Conservation (phyloP, 2,329 filamentous ascomycete genomes). For the Akanthomyces dipterigenus region DNA sequence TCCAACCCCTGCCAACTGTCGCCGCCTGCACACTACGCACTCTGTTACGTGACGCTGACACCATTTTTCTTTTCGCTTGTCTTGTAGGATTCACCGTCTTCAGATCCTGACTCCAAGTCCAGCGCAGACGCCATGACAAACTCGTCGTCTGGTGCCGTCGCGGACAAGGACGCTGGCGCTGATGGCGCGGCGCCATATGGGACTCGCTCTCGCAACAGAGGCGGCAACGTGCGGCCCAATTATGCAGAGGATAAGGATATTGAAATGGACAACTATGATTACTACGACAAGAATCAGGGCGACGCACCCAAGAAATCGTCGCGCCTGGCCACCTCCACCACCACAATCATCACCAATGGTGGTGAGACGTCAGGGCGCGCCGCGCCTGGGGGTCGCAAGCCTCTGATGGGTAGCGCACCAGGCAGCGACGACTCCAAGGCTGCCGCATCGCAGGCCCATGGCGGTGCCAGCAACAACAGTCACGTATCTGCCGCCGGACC, state of each 20-base stretch:
- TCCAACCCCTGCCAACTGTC: not conserved
- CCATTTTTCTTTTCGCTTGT: constrained; percentile 14
- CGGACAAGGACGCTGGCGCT: constrained; percentile 42
- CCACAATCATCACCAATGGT: constrained; percentile 27
- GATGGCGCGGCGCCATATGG: constrained; percentile 68
- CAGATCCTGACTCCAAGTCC: constrained; percentile 27
- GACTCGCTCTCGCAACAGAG: constrained; percentile 87
- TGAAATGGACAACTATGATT: constrained; percentile 79
- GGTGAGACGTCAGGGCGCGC: constrained; percentile 24
- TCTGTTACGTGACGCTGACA: not conserved
- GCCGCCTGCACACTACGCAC: not conserved
- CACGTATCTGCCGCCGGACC: constrained; percentile 31
- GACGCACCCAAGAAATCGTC: constrained; percentile 49
- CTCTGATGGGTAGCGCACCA: constrained; percentile 16
- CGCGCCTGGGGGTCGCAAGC: constrained; percentile 34
- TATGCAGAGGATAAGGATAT: constrained; percentile 92
- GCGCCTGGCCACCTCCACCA: constrained; percentile 35
- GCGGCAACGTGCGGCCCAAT: constrained; percentile 73
- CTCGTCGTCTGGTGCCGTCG: constrained; percentile 36
- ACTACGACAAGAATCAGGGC: constrained; percentile 48
- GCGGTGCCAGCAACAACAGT: constrained; percentile 18
- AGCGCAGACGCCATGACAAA: constrained; percentile 38
- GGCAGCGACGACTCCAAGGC: constrained; percentile 34
- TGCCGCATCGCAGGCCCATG: constrained; percentile 26
- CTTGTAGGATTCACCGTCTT: constrained; percentile 28